Evolutionary conservation across 2,329 filamentous ascomycete species (phyloP), one percentile per base, ranked within the genome.

Genomic region (Aspergillus costaricaensis): DNA sequence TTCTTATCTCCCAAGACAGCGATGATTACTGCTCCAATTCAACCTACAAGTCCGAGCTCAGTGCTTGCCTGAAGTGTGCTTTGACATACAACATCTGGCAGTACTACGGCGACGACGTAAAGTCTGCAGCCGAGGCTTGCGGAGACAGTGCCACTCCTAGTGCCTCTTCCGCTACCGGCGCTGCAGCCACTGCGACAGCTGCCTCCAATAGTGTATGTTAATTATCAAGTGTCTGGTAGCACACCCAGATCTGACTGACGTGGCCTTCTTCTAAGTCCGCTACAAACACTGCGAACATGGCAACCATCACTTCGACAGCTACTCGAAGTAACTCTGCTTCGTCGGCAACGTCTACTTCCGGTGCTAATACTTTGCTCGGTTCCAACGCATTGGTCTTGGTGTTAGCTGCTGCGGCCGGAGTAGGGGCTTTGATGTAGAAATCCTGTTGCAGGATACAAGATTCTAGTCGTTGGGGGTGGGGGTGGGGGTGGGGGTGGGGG

Each of bases 31-130:
- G 69, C 60, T 76, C 71, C 61, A 65, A 67, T 47, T 59, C 71
- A 1, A 72, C 67, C n/a, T 71, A 68, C 63, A 71, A 63, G 8
- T 63, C 67, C 4, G 58, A 68, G 15, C 65, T 75, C n/a, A 60
- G 63, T 12, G 68, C 59, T 5, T 76, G 74, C 64, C 73, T 82
- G 27, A 68, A 78, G 50, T 83, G 81, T 59, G 80, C 80, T 44
- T 62, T 76, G 32, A 67, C 75, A 19, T 77, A 74, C 55, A 69
- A 80, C 30, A 79, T 82, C 64, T 82, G 80, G 80, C 65, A 74
- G 47, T 73, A 76, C 61, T 82, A 83, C 53, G 76, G 79, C 15
- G 58, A 65, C 17, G 70, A 73, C 9, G 75, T 83, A 19, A 62
- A 65, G 17, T 65, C 65, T 1, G 78, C 76, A 21, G 80, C 80